Percentiles rank a stretch among this genome's conserved stretches.
phyloP scores from a whole-genome alignment of 2,329 filamentous ascomycete species.

The Xylaria sp. region DNA sequence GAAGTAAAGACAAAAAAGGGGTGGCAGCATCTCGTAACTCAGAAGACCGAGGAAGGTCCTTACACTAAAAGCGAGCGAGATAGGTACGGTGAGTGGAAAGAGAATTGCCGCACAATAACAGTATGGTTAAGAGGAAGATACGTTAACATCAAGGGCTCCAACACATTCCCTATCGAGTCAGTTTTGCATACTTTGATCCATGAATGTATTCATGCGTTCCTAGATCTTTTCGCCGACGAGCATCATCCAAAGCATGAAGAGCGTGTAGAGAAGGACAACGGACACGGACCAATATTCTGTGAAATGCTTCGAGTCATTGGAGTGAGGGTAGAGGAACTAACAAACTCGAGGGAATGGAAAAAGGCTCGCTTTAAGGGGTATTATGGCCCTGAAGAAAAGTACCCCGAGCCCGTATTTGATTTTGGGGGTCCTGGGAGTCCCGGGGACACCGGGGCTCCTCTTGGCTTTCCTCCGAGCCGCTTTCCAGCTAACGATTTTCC shows the following conservation, averaged over 20 bases:
- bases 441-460: background rate
- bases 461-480: background rate
- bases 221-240: background rate
- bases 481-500: background rate
- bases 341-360: background rate
- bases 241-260: background rate
- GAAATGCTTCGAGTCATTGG: slow-evolving; percentile 10
- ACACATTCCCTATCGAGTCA: background rate
- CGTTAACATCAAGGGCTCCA: too few species aligned
- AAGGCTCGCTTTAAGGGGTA: background rate
- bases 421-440: background rate
- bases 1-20: slow-evolving; percentile 10
- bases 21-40: background rate
- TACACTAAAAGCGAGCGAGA: background rate
- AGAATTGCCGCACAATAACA: background rate
- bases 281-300: slow-evolving; percentile 2
- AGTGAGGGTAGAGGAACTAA: background rate
- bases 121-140: background rate
- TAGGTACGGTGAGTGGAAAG: background rate
- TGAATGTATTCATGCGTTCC: slow-evolving; percentile 6
- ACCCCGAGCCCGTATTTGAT: background rate
- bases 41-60: background rate
- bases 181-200: background rate
- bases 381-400: background rate
- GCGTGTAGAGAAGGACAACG: background rate